phyloP scores from a whole-genome alignment of 805 yeast species.

The Kodamaea laetipori region DNA sequence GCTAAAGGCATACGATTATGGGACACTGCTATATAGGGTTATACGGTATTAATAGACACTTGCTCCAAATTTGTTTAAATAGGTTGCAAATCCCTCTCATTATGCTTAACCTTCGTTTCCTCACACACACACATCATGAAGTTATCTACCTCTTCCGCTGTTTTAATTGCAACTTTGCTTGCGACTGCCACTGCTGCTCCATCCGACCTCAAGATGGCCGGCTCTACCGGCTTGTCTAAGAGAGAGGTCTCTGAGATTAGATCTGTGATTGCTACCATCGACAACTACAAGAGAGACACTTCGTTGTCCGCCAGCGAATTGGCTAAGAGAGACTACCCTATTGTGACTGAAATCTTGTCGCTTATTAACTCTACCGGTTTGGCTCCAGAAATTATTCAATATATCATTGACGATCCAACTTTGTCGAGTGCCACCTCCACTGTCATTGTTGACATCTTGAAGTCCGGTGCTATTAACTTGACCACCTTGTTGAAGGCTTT shows the following conservation, averaged over 20 bases:
- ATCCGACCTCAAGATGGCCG: slow-evolving; percentile 13
- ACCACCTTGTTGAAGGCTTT: slow-evolving; percentile 41
- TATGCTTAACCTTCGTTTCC: too few relatives aligned
- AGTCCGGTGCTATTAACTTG: slow-evolving; percentile 35
- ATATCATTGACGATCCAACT: slow-evolving; percentile 33
- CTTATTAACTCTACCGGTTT: slow-evolving; percentile 38
- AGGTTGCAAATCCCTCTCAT: too few relatives aligned
- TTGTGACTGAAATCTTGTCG: slow-evolving; percentile 43
- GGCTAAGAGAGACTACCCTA: slow-evolving; percentile 39
- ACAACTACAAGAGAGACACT: slow-evolving; percentile 34
- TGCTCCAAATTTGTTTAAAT: too few relatives aligned
- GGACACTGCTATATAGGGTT: too few relatives aligned
- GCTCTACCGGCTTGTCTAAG: slow-evolving; percentile 19
- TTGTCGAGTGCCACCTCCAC: slow-evolving; percentile 33
- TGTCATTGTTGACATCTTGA: slow-evolving; percentile 31
- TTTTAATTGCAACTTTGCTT: slow-evolving; percentile 11
- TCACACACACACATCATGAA: slow-evolving; percentile 14
- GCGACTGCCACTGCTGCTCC: slow-evolving; percentile 29
- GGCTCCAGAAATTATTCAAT: slow-evolving; percentile 38
- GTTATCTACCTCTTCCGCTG: slow-evolving; percentile 15
- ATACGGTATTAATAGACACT: too few relatives aligned
- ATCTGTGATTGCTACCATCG: slow-evolving; percentile 30
- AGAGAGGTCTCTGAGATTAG: slow-evolving; percentile 26
- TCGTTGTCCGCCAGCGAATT: slow-evolving; percentile 24
- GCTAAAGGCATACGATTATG: too few relatives aligned